These are phyloP conservation scores for Umbelopsis sp. DNA, from an alignment of 192 early-diverging fungal species.

Conservation along the genomic window DNA sequence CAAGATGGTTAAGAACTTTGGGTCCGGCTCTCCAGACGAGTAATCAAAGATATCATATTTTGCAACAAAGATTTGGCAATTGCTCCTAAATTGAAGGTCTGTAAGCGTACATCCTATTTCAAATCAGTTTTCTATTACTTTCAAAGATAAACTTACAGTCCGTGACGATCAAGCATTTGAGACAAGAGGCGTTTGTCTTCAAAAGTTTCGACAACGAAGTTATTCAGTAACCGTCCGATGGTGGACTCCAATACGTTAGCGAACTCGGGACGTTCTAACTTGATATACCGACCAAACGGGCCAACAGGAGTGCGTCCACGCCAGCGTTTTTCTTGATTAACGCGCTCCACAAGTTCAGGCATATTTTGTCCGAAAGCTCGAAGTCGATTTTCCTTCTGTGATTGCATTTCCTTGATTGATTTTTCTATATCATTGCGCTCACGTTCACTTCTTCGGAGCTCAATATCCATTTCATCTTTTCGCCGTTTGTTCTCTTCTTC, in stretches of 20 bases:
- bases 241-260: slow-evolving; percentile 63
- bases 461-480: slow-evolving; percentile 21
- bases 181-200: slow-evolving; percentile 58
- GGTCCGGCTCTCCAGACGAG: slow-evolving; percentile 61
- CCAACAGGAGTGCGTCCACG: slow-evolving; percentile 59
- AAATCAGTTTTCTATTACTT: too few relatives aligned
- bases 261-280: slow-evolving; percentile 58
- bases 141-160: slow-evolving; percentile 42
- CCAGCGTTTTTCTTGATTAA: slow-evolving; percentile 45
- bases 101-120: too few relatives aligned
- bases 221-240: slow-evolving; percentile 59
- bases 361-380: slow-evolving; percentile 72
- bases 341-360: slow-evolving; percentile 59
- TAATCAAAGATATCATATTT: slow-evolving; percentile 71
- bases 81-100: not conserved
- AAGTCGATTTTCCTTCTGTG: slow-evolving; percentile 66
- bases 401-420: slow-evolving; percentile 50
- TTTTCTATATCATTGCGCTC: slow-evolving; percentile 24
- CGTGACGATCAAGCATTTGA: slow-evolving; percentile 49
- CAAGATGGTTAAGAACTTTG: slow-evolving; percentile 62
- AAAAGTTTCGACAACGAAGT: slow-evolving; percentile 72
- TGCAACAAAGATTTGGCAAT: slow-evolving; percentile 62
- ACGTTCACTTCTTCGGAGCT: slow-evolving; percentile 17
- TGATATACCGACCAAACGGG: slow-evolving; percentile 69
- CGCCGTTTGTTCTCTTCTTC: slow-evolving; percentile 26